Evolutionary conservation across 306 rosid species (phyloP).

Genomic region (Vigna nakashimae): DNA sequence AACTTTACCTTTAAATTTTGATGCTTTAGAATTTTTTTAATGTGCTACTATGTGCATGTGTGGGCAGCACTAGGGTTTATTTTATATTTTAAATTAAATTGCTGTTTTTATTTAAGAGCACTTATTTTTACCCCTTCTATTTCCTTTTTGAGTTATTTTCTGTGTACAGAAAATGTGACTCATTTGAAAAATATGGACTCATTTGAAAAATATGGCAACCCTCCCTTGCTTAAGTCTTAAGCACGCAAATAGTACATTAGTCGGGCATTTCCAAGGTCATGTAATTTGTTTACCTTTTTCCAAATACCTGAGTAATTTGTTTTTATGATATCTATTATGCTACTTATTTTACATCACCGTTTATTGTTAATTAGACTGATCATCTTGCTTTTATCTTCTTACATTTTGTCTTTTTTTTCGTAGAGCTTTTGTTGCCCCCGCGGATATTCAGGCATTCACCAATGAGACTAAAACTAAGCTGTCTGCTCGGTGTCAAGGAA

Average conservation of each 20-base stretch:
- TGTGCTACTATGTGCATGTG: not conserved
- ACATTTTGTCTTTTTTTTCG: slow-evolving; percentile 32
- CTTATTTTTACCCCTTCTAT: not conserved
- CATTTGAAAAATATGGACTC: not conserved
- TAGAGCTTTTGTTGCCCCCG: slow-evolving; percentile 97
- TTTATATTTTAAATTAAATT: not conserved
- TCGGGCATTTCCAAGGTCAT: not conserved
- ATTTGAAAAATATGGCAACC: not conserved
- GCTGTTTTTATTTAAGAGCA: not conserved
- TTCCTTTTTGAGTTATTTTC: not conserved
- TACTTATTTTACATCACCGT: slow-evolving; percentile 23
- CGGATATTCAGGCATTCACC: slow-evolving; percentile 85
- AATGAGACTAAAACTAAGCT: slow-evolving; percentile 66
- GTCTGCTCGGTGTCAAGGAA: slow-evolving; percentile 71
- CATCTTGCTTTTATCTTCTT: slow-evolving; percentile 37
- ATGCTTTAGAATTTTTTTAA: not conserved
- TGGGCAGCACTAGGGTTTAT: not conserved
- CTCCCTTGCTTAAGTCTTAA: not conserved
- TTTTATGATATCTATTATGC: slow-evolving; percentile 31
- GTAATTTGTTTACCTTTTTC: slow-evolving; percentile 18
- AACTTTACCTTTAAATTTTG: not conserved
- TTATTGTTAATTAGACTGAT: slow-evolving; percentile 21
- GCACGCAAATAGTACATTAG: slow-evolving; percentile 21
- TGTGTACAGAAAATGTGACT: not conserved
- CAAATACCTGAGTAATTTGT: slow-evolving; percentile 12